A percentile compares a stretch with the other conserved stretches of the same genome.
These are phyloP conservation scores for Syzygium aqueum DNA, from an alignment of 345 rosid genomes.

Conservation along the genomic window DNA sequence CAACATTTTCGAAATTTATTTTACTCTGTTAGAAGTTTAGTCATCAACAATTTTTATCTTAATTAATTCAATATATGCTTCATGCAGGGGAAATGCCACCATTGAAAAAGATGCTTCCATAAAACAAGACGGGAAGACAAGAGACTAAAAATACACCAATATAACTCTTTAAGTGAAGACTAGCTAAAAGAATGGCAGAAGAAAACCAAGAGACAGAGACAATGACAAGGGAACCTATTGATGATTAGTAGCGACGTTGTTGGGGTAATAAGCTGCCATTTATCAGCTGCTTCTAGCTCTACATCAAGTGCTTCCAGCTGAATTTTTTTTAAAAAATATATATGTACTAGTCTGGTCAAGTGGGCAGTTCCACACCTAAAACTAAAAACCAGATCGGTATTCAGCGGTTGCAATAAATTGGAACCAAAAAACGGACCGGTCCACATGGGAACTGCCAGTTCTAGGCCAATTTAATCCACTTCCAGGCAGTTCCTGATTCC, in stretches of 20 bases:
- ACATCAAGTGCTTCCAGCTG: no score
- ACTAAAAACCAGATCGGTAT: no score
- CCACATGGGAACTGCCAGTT: no score
- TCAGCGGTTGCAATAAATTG: no score
- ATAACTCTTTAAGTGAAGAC: background rate
- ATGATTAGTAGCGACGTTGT: conserved; percentile 97
- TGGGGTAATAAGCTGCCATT: conserved; percentile 61
- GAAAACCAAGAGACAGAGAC: background rate
- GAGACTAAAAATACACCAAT: background rate
- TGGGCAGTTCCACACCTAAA: no score
- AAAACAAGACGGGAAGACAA: background rate
- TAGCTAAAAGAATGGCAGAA: background rate
- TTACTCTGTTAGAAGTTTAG: background rate
- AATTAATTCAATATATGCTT: background rate
- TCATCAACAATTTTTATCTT: background rate
- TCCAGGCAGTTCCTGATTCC: no score
- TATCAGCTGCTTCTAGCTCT: no score
- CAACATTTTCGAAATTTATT: background rate
- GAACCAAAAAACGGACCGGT: no score
- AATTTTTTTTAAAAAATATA: no score
- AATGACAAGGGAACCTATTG: conserved; percentile 54
- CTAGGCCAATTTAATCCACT: no score
- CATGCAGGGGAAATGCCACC: background rate
- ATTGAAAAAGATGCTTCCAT: background rate
- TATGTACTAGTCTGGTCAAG: no score